Evolutionary conservation across 2,329 filamentous ascomycete species (phyloP), one percentile per base, ranked within the genome.

Genomic region (Colletotrichum tamarilloi): DNA sequence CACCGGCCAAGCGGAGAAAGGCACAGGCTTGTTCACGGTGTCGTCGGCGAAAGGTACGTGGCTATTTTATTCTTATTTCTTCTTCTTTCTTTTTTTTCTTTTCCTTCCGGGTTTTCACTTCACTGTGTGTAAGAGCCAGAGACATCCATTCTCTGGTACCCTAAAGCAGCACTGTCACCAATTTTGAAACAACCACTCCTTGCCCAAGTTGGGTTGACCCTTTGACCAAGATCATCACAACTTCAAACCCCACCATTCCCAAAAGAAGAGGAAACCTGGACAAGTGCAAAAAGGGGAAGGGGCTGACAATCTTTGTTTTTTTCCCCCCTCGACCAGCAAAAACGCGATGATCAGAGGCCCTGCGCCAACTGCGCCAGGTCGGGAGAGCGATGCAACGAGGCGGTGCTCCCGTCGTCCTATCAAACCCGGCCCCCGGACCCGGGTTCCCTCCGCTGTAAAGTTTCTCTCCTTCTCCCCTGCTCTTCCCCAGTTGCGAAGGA

Each of bases 331-430:
- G 59, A 14, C 19, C 14, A 59, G 64, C 75, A 78, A 66, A 76
- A 76, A 63, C 77, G 77, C 19, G 42, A 76, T 42, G 77, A 76
- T 26, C 57, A 56, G 7, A 70, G 78, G 4, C 77, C 78, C 4
- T 78, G 77, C 67, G 73, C 74, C 19, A 79, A 77, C 57, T 78
- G 77, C 65, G 74, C 73, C 58, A 75, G 75, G 63, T 76, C 77
- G 2, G 77, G 77, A 5, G 68, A 73, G 69, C 75, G 76, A 55
- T 77, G 76, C 49, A 67, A 6, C 30, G 65, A 58, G 42, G 65
- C 55, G n/a, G 53, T 63, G 53, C 53, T 42, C 26, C 7, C 24
- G 24, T 28, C 5, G 49, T 30, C 56, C 38, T 55, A 4, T 30
- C 60, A 16, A 30, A 5, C 42, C 56, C 52, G 52, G 53, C 8